phyloP scores from a whole-genome alignment of 2,329 filamentous ascomycete genomes.

The Zasmidium citrigriseum region DNA sequence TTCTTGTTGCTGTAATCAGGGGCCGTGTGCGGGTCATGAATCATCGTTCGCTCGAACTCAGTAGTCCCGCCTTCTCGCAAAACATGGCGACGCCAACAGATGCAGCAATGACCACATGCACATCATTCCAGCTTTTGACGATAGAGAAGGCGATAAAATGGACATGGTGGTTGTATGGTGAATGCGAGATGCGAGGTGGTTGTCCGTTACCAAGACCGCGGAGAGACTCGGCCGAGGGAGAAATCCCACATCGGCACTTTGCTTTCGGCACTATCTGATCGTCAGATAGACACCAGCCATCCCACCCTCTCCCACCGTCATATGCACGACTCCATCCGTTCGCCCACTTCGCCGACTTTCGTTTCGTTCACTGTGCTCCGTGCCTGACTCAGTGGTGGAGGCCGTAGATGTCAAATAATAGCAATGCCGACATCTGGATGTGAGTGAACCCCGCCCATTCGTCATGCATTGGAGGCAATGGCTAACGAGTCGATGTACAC shows the following conservation, averaged over 20 bases:
- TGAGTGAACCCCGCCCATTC: background rate
- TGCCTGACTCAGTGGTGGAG: background rate
- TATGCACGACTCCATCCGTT: background rate
- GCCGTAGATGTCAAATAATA: conserved; percentile 12
- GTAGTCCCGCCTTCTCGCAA: too few species aligned
- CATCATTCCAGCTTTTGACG: too few species aligned
- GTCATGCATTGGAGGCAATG: background rate
- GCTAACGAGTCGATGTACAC: background rate
- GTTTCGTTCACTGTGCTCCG: background rate
- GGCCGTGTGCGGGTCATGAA: too few species aligned
- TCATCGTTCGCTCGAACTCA: too few species aligned
- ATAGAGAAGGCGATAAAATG: too few species aligned
- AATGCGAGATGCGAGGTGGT: too few species aligned
- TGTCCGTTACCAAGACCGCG: too few species aligned
- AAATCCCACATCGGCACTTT: background rate
- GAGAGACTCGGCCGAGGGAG: background rate
- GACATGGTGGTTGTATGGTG: too few species aligned
- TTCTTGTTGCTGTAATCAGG: too few species aligned
- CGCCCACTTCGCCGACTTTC: background rate
- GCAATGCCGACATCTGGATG: conserved; percentile 15
- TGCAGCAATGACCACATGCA: too few species aligned
- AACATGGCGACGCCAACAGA: too few species aligned
- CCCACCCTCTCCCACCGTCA: background rate
- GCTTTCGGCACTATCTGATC: conserved; percentile 3
- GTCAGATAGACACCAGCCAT: background rate